Evolutionary conservation across 345 rosid genomes (phyloP).

Genomic region (Rhodamnia rubescens): DNA sequence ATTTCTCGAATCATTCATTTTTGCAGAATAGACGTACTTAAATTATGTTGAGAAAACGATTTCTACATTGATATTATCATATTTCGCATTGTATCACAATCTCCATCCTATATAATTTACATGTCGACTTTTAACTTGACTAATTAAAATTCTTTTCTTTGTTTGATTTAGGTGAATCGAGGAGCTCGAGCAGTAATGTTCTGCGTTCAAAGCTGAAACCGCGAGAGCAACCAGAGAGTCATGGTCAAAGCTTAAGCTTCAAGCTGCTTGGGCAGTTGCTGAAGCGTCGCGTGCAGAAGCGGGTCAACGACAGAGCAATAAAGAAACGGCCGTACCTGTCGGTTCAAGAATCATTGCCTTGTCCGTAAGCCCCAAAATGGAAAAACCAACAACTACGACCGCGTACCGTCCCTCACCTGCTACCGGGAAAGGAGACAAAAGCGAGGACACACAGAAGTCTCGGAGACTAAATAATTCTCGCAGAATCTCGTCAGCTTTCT

Average conservation of each 20-base stretch:
- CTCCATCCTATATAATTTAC: no score
- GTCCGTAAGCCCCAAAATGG: background rate
- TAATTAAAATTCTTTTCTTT: no score
- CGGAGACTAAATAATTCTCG: background rate
- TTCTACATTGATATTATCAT: no score
- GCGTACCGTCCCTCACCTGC: background rate
- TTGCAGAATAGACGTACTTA: no score
- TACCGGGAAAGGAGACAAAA: background rate
- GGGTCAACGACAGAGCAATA: background rate
- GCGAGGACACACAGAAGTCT: no score
- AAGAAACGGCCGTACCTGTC: background rate
- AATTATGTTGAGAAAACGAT: no score
- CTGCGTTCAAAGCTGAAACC: background rate
- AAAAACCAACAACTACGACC: background rate
- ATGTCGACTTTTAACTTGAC: no score
- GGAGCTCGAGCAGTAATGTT: background rate
- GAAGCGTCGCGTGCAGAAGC: no score
- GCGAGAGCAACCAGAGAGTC: background rate
- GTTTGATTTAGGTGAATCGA: no score
- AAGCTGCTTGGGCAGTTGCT: background rate
- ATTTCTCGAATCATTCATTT: no score
- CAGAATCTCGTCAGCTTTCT: background rate
- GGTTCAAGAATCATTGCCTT: background rate
- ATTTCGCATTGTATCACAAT: no score
- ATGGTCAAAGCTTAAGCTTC: background rate